Evolutionary conservation across 768 basidiomycete genomes (phyloP).

Genomic region (Candolleomyces efflorescens): DNA sequence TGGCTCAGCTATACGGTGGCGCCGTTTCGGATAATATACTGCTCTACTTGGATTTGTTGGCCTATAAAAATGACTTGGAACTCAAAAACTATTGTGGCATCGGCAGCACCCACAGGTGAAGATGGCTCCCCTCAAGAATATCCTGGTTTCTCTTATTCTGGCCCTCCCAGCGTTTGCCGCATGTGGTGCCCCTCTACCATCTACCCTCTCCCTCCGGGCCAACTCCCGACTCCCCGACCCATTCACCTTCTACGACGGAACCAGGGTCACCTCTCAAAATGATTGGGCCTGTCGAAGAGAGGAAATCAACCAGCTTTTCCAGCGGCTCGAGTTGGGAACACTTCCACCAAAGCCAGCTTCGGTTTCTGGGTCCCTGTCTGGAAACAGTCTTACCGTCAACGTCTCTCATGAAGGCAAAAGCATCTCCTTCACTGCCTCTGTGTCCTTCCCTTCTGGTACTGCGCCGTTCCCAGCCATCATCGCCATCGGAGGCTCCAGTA

Average conservation of each 20-base stretch:
- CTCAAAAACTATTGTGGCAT: too few relatives aligned
- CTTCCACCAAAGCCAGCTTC: slow-evolving; percentile 42
- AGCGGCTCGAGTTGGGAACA: slow-evolving; percentile 49
- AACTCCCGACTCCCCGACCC: slow-evolving; percentile 48
- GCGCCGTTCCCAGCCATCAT: slow-evolving; percentile 50
- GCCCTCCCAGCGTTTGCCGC: slow-evolving; percentile 23
- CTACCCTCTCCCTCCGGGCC: slow-evolving; percentile 26
- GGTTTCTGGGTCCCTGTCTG: slow-evolving; percentile 41
- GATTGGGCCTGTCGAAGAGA: slow-evolving; percentile 50
- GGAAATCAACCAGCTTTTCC: slow-evolving; percentile 46
- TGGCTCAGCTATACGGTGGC: too few relatives aligned
- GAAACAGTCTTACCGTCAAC: slow-evolving; percentile 42
- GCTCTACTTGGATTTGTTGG: too few relatives aligned
- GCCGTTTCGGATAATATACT: too few relatives aligned
- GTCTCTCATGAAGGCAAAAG: slow-evolving; percentile 41
- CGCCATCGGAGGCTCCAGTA: slow-evolving; percentile 40
- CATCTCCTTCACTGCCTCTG: slow-evolving; percentile 46
- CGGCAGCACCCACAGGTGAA: too few relatives aligned
- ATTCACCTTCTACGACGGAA: slow-evolving; percentile 46
- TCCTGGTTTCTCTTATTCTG: slow-evolving; percentile 18
- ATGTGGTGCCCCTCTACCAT: slow-evolving; percentile 23
- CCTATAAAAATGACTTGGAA: too few relatives aligned
- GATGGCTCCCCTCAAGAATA: neutral
- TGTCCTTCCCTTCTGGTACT: slow-evolving; percentile 39
- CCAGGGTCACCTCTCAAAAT: slow-evolving; percentile 35